Evolutionary conservation across 305 asterid species (phyloP).

Genomic region (Ilex paraguariensis): DNA sequence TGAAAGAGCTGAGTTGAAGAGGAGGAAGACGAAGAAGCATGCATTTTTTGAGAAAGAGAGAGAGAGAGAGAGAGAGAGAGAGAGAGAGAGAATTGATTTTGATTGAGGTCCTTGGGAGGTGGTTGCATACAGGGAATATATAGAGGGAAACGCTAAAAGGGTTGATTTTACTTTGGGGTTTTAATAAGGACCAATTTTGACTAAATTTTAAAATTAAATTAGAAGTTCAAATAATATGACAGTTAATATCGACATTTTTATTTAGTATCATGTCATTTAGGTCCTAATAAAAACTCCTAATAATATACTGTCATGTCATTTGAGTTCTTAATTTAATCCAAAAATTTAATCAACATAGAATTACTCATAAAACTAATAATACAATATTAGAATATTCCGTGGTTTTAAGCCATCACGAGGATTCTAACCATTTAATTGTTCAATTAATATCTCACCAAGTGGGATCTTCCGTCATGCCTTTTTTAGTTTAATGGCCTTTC

Average conservation of each 20-base stretch:
- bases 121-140: conserved; percentile 20
- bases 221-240: too few species aligned
- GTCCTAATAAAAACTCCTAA: too few species aligned
- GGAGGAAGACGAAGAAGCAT: conserved; percentile 9
- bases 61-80: too few species aligned
- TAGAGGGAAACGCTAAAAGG: conserved; percentile 11
- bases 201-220: too few species aligned
- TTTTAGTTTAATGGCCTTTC: conserved; percentile 11
- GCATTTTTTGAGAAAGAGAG: conserved; percentile 18
- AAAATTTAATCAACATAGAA: too few species aligned
- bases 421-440: background rate
- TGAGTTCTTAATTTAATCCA: too few species aligned
- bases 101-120: conserved; percentile 9
- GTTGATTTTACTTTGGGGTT: conserved; percentile 23
- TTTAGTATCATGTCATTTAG: too few species aligned
- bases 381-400: background rate
- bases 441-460: background rate
- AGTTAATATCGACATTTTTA: too few species aligned
- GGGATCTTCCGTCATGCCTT: conserved; percentile 12
- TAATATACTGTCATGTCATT: too few species aligned
- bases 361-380: background rate
- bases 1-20: conserved; percentile 15
- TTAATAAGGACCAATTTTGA: background rate
- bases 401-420: background rate
- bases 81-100: background rate